Evolutionary conservation across 2,329 filamentous ascomycete genomes (phyloP).

Genomic region (Pseudogymnoascus sp.): DNA sequence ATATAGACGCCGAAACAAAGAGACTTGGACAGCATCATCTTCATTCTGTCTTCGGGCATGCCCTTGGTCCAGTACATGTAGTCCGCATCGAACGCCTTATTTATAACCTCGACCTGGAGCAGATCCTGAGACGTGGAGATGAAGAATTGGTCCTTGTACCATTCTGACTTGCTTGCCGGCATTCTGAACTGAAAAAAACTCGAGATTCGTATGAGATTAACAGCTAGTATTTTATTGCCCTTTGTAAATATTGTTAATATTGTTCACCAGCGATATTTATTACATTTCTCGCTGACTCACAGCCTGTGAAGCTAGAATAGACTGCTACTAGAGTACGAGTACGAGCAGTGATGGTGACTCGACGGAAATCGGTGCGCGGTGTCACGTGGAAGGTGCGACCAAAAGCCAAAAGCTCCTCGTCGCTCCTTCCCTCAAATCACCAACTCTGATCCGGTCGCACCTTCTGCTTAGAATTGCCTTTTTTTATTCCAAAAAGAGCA

Average conservation of each 20-base stretch:
- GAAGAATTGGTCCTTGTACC: conserved; percentile 47
- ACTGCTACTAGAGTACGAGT: neutral
- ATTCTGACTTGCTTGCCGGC: conserved; percentile 22
- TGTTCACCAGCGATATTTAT: neutral
- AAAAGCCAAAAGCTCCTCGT: neutral
- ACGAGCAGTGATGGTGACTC: neutral
- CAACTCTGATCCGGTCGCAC: neutral
- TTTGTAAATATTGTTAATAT: neutral
- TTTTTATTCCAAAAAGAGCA: neutral
- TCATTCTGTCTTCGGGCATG: conserved; percentile 40
- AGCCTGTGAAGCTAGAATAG: neutral
- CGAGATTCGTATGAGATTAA: neutral
- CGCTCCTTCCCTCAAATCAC: neutral
- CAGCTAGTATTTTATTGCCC: neutral
- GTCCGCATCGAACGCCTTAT: conserved; percentile 47
- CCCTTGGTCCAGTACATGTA: conserved; percentile 54
- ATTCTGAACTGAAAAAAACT: neutral
- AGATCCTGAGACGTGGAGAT: conserved; percentile 53
- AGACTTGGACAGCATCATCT: conserved; percentile 47
- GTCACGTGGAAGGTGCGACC: neutral
- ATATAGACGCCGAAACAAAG: conserved; percentile 52
- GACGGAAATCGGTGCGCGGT: neutral
- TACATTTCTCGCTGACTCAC: neutral
- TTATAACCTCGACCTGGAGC: conserved; percentile 46
- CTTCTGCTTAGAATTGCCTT: neutral